A percentile compares a stretch with the other conserved stretches of the same genome.
phyloP scores from a whole-genome alignment of 371 early-diverging fungal genomes.

The Sporodiniella umbellata region DNA sequence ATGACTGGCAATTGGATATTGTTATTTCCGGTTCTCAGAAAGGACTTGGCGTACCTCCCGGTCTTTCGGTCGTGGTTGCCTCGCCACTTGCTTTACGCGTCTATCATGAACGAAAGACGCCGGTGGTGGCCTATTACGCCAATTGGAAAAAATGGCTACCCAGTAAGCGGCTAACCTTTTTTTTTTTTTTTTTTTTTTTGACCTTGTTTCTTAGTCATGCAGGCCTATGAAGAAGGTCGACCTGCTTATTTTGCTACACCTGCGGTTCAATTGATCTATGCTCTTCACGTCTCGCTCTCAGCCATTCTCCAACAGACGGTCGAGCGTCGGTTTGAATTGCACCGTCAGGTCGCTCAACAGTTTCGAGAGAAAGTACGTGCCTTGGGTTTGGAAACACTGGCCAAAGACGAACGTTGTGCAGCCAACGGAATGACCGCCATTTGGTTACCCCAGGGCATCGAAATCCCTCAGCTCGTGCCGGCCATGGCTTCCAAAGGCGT shows the following conservation, averaged over 20 bases:
- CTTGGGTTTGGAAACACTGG: slow-evolving; percentile 78
- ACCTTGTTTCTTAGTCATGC: slow-evolving; percentile 68
- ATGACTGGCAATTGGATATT: slow-evolving; percentile 89
- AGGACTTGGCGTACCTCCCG: slow-evolving; percentile 91
- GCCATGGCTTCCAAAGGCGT: slow-evolving; percentile 77
- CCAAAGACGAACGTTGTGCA: slow-evolving; percentile 57
- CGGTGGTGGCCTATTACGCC: slow-evolving; percentile 72
- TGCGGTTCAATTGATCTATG: slow-evolving; percentile 90
- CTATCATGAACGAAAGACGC: slow-evolving; percentile 69
- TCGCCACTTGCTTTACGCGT: slow-evolving; percentile 70
- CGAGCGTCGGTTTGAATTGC: slow-evolving; percentile 69
- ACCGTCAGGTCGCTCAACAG: slow-evolving; percentile 65
- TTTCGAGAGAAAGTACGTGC: slow-evolving; percentile 70
- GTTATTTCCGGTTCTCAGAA: slow-evolving; percentile 94
- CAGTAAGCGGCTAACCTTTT: slow-evolving; percentile 32
- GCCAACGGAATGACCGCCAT: slow-evolving; percentile 94
- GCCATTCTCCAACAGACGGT: slow-evolving; percentile 70
- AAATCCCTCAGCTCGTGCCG: slow-evolving; percentile 75
- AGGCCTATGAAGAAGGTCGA: slow-evolving; percentile 88
- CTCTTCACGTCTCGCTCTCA: slow-evolving; percentile 81
- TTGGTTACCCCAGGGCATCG: slow-evolving; percentile 88
- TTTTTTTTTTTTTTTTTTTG: neutral
- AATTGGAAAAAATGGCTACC: slow-evolving; percentile 89
- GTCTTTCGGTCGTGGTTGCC: slow-evolving; percentile 81
- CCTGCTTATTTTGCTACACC: slow-evolving; percentile 98